Evolutionary conservation across 1,284 basidiomycete genomes (phyloP).

Genomic region (Xanthoconium separans): DNA sequence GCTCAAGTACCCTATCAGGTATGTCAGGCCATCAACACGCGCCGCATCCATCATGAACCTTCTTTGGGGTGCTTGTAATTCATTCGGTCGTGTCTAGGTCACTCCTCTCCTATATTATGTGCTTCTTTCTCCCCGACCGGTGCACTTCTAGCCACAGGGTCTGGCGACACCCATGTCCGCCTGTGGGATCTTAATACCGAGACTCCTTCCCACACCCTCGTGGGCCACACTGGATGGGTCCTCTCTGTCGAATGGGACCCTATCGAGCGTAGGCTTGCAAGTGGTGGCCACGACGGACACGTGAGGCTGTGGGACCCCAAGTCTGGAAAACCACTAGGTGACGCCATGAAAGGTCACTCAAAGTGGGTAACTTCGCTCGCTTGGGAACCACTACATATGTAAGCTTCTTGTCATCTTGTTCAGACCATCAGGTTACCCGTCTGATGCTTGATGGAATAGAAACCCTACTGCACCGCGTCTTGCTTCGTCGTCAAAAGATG

Average conservation of each 20-base stretch:
- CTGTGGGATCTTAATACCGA: conserved; percentile 96
- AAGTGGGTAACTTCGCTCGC: conserved; percentile 98
- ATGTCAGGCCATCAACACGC: conserved; percentile 25
- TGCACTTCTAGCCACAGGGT: conserved; percentile 87
- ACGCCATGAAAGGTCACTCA: conserved; percentile 86
- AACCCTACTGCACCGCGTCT: conserved; percentile 78
- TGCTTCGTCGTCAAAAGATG: conserved; percentile 95
- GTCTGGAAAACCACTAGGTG: conserved; percentile 81
- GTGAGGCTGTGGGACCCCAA: conserved; percentile 90
- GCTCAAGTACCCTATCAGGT: conserved; percentile 90
- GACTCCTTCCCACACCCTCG: conserved; percentile 84
- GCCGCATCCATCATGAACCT: conserved; percentile 1
- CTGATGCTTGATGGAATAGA: conserved; percentile 37
- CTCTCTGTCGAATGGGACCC: conserved; percentile 98
- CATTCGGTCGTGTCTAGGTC: conserved; percentile 52
- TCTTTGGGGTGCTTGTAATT: conserved; percentile 5
- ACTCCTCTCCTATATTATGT: conserved; percentile 92
- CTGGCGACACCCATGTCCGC: conserved; percentile 91
- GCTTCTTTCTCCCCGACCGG: conserved; percentile 96
- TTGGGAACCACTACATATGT: conserved; percentile 97
- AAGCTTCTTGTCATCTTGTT: conserved; percentile 12
- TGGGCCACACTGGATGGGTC: conserved; percentile 94
- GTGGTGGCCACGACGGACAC: conserved; percentile 89
- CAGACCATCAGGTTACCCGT: background rate
- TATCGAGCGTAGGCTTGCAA: conserved; percentile 86